phyloP scores from a whole-genome alignment of 2,329 filamentous ascomycete genomes.

The Epichloe brachyelytri region DNA sequence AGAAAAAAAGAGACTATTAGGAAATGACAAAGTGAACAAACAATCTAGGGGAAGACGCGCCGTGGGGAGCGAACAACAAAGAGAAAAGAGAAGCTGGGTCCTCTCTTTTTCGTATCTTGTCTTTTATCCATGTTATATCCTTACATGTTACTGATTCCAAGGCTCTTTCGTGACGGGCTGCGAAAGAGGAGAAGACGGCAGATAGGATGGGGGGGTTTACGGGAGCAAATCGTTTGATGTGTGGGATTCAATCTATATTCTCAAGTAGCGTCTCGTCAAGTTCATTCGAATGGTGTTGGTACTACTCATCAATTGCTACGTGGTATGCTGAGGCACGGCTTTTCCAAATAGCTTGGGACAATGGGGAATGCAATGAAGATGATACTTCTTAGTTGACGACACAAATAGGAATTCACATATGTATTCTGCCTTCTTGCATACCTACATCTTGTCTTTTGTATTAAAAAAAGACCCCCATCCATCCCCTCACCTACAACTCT shows the following conservation, averaged over 20 bases:
- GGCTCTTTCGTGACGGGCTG: background rate
- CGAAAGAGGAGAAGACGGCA: background rate
- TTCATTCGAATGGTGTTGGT: background rate
- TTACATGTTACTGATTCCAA: no score
- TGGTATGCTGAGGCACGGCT: no score
- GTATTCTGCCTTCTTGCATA: background rate
- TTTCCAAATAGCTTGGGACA: no score
- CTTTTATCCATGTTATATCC: background rate
- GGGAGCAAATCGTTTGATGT: background rate
- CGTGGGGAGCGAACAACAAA: background rate
- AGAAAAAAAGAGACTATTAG: no score
- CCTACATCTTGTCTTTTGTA: background rate
- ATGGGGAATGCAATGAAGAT: no score
- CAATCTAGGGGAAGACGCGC: background rate
- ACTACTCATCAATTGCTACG: background rate
- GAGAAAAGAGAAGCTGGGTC: background rate
- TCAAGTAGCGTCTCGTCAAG: background rate
- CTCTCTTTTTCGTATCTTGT: background rate
- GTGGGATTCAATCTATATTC: background rate
- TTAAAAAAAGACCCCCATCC: background rate
- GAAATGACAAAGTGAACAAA: background rate
- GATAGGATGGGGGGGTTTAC: background rate
- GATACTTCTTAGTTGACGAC: no score
- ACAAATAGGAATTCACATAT: background rate
- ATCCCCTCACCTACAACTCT: background rate